phyloP scores from a whole-genome alignment of 2,329 filamentous ascomycete species.

The Aspergillus tamarii region DNA sequence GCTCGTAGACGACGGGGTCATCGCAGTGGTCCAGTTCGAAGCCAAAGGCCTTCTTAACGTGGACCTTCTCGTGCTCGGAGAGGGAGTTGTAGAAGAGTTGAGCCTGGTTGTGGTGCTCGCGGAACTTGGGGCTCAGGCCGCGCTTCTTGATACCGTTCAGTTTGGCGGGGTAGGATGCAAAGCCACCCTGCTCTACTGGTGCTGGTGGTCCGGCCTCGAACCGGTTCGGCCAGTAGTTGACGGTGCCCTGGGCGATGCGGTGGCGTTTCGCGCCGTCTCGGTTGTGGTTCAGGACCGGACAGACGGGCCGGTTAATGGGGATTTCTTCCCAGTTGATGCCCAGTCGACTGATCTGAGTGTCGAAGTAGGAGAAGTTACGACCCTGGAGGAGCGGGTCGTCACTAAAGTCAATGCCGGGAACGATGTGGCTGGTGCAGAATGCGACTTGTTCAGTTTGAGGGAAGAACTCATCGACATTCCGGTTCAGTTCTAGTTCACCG shows the following conservation, averaged over 20 bases:
- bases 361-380: slow-evolving; percentile 65
- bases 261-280: slow-evolving; percentile 75
- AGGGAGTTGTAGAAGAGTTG: slow-evolving; percentile 43
- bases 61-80: slow-evolving; percentile 38
- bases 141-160: slow-evolving; percentile 72
- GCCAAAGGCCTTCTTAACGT: slow-evolving; percentile 40
- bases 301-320: slow-evolving; percentile 75
- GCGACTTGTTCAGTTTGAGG: slow-evolving; percentile 80
- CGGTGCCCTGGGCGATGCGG: slow-evolving; percentile 70
- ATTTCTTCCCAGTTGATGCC: slow-evolving; percentile 77
- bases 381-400: slow-evolving; percentile 76
- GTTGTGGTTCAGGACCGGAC: slow-evolving; percentile 75
- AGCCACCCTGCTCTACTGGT: slow-evolving; percentile 64
- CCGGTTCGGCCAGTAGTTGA: slow-evolving; percentile 82
- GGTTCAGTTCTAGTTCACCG: slow-evolving; percentile 77
- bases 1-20: slow-evolving; percentile 75
- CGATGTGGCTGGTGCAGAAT: slow-evolving; percentile 79
- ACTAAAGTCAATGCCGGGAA: slow-evolving; percentile 76
- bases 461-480: slow-evolving; percentile 80
- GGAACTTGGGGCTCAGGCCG: slow-evolving; percentile 47
- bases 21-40: slow-evolving; percentile 62
- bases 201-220: slow-evolving; percentile 67
- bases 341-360: slow-evolving; percentile 65
- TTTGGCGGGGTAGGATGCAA: slow-evolving; percentile 68
- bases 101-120: slow-evolving; percentile 43